Evolutionary conservation across 2,329 filamentous ascomycete genomes (phyloP), one percentile per base, ranked within the genome.

Genomic region (Paecilomyces fulvus): DNA sequence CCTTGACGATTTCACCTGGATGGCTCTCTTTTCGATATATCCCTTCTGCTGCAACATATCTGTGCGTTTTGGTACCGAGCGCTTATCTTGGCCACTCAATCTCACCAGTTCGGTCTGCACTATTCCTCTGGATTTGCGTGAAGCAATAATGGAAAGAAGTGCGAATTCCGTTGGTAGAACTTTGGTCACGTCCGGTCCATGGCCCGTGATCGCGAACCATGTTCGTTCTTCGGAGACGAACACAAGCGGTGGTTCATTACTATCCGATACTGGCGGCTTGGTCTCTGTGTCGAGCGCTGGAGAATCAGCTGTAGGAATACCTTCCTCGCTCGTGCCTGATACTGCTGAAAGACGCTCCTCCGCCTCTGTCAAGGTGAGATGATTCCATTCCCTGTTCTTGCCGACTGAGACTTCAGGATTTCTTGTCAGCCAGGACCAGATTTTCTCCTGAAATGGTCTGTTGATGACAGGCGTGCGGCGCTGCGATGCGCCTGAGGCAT

Each of bases 21-120:
- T 74, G 8, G 70, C 65, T 54, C 74, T 73, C 63, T 87, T 87
- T 46, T 79, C 75, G 55, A 87, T 85, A 64, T 86, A 86, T 0
- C 83, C 83, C 60, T 82, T 84, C 33, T 73, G 67, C 5, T 77
- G 75, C 43, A 87, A 72, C 2, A 73, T 68, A 59, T 85, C 80
- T 2, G 84, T 87, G 43, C 84, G 75, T 59, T 80, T 77, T 1
- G 84, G 84, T 2, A 86, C 79, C 1, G 84, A 87, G 50, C 83
- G 77, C 65, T 86, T 86, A 66, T 87, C 83, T 68, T 87, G 84
- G 5, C 80, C 80, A 60, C 81, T 83, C 21, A 80, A 63, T 54
- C 69, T 72, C 46, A 77, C 75, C 37, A 86, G 68, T 1, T 83
- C 77, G 1, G 81, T 78, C 64, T 87, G 84, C 2, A 80, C 66